Percentiles rank a stretch among this genome's conserved stretches.
Evolutionary conservation across 2,329 filamentous ascomycete genomes (phyloP).

Genomic region (Rachicladosporium sp.): DNA sequence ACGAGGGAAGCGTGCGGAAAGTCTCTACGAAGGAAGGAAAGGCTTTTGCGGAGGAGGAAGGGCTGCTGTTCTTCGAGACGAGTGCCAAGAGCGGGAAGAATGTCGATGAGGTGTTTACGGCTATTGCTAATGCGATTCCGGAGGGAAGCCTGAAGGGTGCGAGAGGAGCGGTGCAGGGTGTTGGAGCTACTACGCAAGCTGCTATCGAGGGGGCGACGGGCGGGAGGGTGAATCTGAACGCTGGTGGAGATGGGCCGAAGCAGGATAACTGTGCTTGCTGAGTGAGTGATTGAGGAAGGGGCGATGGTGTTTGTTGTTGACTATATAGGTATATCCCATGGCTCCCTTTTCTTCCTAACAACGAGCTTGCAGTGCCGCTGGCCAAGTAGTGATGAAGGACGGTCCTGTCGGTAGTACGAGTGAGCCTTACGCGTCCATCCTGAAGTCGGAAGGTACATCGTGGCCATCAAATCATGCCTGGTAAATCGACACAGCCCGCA

Average conservation of each 20-base stretch:
- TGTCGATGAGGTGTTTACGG: slow-evolving; percentile 91
- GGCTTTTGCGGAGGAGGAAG: slow-evolving; percentile 88
- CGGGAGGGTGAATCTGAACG: slow-evolving; percentile 68
- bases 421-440: too few species aligned
- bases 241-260: slow-evolving; percentile 49
- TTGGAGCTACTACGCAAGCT: slow-evolving; percentile 42
- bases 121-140: slow-evolving; percentile 94
- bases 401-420: too few species aligned
- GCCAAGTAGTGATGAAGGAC: too few species aligned
- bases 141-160: slow-evolving; percentile 90
- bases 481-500: too few species aligned
- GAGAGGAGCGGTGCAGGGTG: slow-evolving; percentile 46
- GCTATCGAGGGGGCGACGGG: slow-evolving; percentile 39
- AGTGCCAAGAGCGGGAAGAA: slow-evolving; percentile 93
- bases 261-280: slow-evolving; percentile 83
- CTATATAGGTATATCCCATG: too few species aligned
- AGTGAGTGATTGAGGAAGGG: too few species aligned
- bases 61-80: slow-evolving; percentile 91
- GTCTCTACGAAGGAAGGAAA: slow-evolving; percentile 84
- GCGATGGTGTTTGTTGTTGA: too few species aligned
- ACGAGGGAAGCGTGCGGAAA: slow-evolving; percentile 66
- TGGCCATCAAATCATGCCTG: too few species aligned
- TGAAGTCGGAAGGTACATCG: too few species aligned
- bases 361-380: too few species aligned
- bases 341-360: too few species aligned